Conservation (phyloP, 768 basidiomycete species). For the Serendipita sp. region DNA sequence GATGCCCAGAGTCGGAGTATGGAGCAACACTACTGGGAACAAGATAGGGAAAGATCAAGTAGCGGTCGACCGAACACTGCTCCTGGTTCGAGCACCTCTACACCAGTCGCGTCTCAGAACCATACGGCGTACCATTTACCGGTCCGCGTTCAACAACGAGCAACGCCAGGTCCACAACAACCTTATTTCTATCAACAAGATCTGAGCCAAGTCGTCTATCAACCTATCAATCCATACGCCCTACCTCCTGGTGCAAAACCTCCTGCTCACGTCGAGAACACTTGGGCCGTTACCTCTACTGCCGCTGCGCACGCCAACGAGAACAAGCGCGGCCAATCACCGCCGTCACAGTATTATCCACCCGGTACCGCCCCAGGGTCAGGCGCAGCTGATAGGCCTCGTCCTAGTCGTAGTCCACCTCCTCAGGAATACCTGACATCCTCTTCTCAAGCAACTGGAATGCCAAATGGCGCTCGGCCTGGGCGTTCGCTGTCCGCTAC, state of each 20-base stretch:
- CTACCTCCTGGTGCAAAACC: constrained; percentile 14
- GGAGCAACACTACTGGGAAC: constrained; percentile 61
- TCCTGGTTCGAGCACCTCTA: neutral
- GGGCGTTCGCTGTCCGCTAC: neutral
- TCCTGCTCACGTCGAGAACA: constrained; percentile 9
- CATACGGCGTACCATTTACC: constrained; percentile 7
- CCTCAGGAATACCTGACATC: constrained; percentile 13
- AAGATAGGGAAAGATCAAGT: neutral
- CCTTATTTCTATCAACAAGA: constrained; percentile 10
- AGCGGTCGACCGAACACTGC: neutral
- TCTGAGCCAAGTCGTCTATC: constrained; percentile 5
- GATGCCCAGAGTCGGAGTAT: constrained; percentile 89
- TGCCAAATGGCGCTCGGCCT: neutral
- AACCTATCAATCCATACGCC: constrained; percentile 11
- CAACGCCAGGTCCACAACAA: constrained; percentile 1
- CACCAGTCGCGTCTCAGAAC: constrained; percentile 5
- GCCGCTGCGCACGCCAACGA: neutral
- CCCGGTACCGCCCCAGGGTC: constrained; percentile 5
- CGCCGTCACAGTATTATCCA: constrained; percentile 7
- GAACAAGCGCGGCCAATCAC: neutral
- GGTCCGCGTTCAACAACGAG: constrained; percentile 6
- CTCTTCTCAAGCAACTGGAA: neutral
- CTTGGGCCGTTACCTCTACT: constrained; percentile 7
- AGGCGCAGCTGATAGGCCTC: constrained; percentile 14
- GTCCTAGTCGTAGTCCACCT: constrained; percentile 16